Evolutionary conservation across 2,329 filamentous ascomycete species (phyloP).

Genomic region (Cryphonectria naterciae): DNA sequence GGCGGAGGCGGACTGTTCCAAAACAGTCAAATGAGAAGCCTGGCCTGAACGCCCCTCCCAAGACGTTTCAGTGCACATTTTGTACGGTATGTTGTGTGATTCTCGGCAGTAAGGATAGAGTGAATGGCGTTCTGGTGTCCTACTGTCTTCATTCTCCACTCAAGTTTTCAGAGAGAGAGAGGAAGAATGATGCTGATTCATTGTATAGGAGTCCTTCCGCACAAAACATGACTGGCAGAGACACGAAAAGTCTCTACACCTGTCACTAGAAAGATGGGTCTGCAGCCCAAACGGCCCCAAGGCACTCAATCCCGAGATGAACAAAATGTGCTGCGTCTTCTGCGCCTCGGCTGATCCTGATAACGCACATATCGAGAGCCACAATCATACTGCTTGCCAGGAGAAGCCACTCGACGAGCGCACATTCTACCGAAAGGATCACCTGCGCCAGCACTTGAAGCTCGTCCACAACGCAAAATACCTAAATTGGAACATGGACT

Average conservation of each 20-base stretch:
- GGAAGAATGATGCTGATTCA: constrained; percentile 2
- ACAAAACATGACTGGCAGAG: constrained; percentile 73
- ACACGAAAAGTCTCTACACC: constrained; percentile 70
- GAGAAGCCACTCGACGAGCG: constrained; percentile 66
- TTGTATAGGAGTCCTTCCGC: constrained; percentile 59
- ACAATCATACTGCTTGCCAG: constrained; percentile 67
- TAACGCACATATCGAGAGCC: constrained; percentile 59
- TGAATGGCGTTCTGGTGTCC: no score
- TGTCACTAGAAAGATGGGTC: constrained; percentile 69
- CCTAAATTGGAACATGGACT: constrained; percentile 65
- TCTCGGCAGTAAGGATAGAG: no score
- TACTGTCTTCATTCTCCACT: not conserved
- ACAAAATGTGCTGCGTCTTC: constrained; percentile 61
- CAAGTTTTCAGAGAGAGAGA: not conserved
- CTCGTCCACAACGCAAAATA: constrained; percentile 67
- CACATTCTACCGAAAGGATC: constrained; percentile 69
- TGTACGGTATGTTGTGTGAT: constrained; percentile 49
- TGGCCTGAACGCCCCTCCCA: constrained; percentile 48
- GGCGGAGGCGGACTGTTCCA: constrained; percentile 50
- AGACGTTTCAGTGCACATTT: constrained; percentile 70
- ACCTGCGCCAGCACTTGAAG: constrained; percentile 67
- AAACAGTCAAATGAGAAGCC: constrained; percentile 43
- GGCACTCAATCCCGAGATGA: constrained; percentile 62
- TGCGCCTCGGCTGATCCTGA: constrained; percentile 61
- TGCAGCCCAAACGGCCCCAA: constrained; percentile 62